A percentile compares a stretch with the other conserved stretches of the same genome.
These are phyloP conservation scores for Letharia columbiana DNA, from an alignment of 495 filamentous ascomycete genomes.

Conservation along the genomic window DNA sequence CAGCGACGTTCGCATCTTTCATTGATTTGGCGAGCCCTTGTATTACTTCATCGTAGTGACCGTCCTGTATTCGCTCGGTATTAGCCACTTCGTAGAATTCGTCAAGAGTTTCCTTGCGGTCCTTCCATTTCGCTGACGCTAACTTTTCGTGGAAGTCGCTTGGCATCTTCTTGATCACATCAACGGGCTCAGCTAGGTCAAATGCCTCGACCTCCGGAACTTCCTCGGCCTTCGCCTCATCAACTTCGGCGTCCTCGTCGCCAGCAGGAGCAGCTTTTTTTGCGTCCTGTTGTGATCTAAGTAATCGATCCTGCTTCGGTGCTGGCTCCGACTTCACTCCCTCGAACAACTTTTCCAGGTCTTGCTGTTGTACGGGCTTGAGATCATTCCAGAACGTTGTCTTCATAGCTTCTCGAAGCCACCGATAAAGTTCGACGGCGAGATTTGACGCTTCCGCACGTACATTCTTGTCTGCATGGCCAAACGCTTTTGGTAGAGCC, in stretches of 20 bases:
- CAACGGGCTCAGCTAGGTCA: conserved; percentile 83
- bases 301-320: conserved; percentile 85
- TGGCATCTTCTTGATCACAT: conserved; percentile 77
- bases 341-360: conserved; percentile 91
- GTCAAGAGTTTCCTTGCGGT: conserved; percentile 90
- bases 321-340: conserved; percentile 77
- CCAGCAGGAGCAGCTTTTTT: conserved; percentile 56
- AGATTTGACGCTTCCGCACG: conserved; percentile 88
- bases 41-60: conserved; percentile 74
- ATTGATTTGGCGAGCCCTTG: conserved; percentile 82
- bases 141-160: conserved; percentile 73
- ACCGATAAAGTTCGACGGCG: conserved; percentile 90
- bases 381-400: conserved; percentile 93
- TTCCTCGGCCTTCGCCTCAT: conserved; percentile 56
- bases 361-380: conserved; percentile 90
- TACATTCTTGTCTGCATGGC: conserved; percentile 97
- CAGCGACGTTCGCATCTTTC: conserved; percentile 97
- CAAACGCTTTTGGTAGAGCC: conserved; percentile 79
- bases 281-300: conserved; percentile 80
- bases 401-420: conserved; percentile 97
- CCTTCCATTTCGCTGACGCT: conserved; percentile 93
- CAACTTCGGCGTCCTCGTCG: conserved; percentile 48
- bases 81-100: conserved; percentile 68
- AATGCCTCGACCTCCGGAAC: conserved; percentile 68
- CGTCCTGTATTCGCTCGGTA: conserved; percentile 87